These are phyloP conservation scores for Lepiota venenata DNA, from an alignment of 768 basidiomycete genomes.

Conservation along the genomic window DNA sequence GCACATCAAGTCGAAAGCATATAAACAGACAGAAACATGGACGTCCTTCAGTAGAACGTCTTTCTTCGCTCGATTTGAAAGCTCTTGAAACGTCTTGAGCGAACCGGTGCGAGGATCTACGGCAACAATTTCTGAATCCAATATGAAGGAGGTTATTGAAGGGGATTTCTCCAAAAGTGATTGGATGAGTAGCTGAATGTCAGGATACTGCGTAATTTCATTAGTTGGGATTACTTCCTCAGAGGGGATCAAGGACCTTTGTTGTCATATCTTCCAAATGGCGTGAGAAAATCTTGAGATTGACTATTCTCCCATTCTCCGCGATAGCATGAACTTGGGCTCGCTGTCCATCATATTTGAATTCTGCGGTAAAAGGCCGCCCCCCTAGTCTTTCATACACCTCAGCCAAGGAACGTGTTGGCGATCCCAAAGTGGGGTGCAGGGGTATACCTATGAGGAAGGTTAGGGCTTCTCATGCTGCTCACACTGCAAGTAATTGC, in stretches of 20 bases:
- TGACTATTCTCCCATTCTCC: conserved; percentile 24
- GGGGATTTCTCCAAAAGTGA: conserved; percentile 42
- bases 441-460: conserved; percentile 66
- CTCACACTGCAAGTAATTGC: neutral
- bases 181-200: conserved; percentile 60
- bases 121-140: conserved; percentile 89
- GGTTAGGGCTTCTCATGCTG: neutral
- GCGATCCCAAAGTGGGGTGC: conserved; percentile 84
- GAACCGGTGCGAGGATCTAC: conserved; percentile 61
- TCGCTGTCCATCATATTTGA: conserved; percentile 88
- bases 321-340: conserved; percentile 70
- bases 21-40: conserved; percentile 78
- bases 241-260: conserved; percentile 44
- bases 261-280: conserved; percentile 92
- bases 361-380: conserved; percentile 78
- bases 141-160: conserved; percentile 58
- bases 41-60: conserved; percentile 75
- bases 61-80: conserved; percentile 82
- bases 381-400: conserved; percentile 70
- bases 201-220: conserved; percentile 62
- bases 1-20: conserved; percentile 87
- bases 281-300: conserved; percentile 76
- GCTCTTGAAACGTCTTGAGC: conserved; percentile 80
- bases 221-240: neutral
- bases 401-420: conserved; percentile 78